Percentiles rank a stretch among this genome's conserved stretches.
phyloP scores from a whole-genome alignment of 2,329 filamentous ascomycete genomes.

The Celoporthe dispersa region DNA sequence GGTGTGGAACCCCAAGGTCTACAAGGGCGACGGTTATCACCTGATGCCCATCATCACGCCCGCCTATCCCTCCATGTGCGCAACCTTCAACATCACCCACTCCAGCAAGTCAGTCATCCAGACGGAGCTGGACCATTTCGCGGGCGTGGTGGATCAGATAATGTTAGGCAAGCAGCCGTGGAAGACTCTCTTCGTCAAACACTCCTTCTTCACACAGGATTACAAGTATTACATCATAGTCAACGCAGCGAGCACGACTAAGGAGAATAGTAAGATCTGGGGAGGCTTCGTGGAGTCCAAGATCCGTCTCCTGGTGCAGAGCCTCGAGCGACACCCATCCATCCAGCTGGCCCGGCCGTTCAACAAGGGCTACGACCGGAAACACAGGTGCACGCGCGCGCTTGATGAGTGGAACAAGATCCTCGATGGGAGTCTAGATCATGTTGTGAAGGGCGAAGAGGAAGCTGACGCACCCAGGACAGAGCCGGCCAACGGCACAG shows the following conservation, averaged over 20 bases:
- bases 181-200: conserved; percentile 87
- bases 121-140: conserved; percentile 78
- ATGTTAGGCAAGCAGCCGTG: conserved; percentile 76
- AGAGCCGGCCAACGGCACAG: conserved; percentile 51
- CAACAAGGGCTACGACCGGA: conserved; percentile 88
- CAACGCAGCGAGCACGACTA: conserved; percentile 78
- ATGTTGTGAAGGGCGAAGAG: conserved; percentile 44
- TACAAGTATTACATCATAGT: conserved; percentile 97
- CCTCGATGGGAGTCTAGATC: conserved; percentile 56
- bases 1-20: conserved; percentile 87
- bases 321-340: conserved; percentile 77
- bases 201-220: conserved; percentile 89
- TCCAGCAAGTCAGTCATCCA: conserved; percentile 87
- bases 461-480: conserved; percentile 45
- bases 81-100: conserved; percentile 89
- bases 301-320: conserved; percentile 81
- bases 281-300: conserved; percentile 94
- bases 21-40: conserved; percentile 80
- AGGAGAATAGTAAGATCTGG: conserved; percentile 85
- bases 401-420: conserved; percentile 57
- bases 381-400: conserved; percentile 66
- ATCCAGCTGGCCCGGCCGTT: conserved; percentile 88
- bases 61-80: conserved; percentile 96
- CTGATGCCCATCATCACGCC: conserved; percentile 99
- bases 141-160: conserved; percentile 78